Base-by-base conservation (phyloP, 176 grass and related monocot genomes). In the Triticum dicoccoides region DNA sequence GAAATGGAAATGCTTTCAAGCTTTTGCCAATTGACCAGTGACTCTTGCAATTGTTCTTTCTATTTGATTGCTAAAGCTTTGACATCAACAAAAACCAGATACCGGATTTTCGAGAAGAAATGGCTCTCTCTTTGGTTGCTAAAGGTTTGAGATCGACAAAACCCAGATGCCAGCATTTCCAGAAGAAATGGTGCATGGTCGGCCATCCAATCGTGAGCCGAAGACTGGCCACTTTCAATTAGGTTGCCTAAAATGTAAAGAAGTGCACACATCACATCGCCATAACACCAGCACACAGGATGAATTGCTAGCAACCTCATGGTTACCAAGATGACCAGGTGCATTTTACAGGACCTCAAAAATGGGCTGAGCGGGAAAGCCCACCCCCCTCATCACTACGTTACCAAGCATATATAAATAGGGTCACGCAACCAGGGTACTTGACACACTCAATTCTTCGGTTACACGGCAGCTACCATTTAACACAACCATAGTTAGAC, bases 341-440 rank as follows among this genome's bases (percentile, higher is more conserved):
- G 9, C 83, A 91, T 91, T 91, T 88, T 88, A 88, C 78, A 88
- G 62, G 69, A 88, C 89, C 86, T 85, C 77, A 91, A 91, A 61
- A 91, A 88, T 81, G 86, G 82, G 82, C 78, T 82, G 77, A 78
- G 41, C 18, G 71, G 77, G 69, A 70, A 86, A 73, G 18, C 9
- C 23, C 67, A 61, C 73, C 61, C 63, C 49, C 51, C 51, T 54
- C 51, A 54, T 83, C 71, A 18, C 81, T 91, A 88, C 77, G 71
- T 59, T 27, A 91, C 73, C 68, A 81, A 62, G 51, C 85, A 85
- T 81, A 76, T 24, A 90, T 72, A 77, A 91, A 85, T 85, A 88
- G 70, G 82, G 51, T 72, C 54, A 85, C 54, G 54, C 72, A 67
- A 82, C 78, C 69, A 78, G 56, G 78, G 45, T 82, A 35, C 78